A percentile compares a stretch with the other conserved stretches of the same genome.
Conservation (phyloP, 371 early-diverging fungal genomes). For the Quaeritorhiza haematococci region DNA sequence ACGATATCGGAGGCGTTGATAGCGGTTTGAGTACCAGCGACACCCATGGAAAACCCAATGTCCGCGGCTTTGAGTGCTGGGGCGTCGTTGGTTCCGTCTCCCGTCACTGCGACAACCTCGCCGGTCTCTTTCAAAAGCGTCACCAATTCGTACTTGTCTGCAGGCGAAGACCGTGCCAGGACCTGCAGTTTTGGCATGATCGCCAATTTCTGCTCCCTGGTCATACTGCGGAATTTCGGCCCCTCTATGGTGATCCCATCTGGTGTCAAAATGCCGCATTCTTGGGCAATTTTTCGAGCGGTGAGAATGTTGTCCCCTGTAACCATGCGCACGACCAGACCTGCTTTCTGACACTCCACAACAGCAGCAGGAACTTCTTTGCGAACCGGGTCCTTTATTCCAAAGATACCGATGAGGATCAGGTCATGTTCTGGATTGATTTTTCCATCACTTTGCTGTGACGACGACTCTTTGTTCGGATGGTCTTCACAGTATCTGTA, state of each 20-base stretch:
- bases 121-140: slow-evolving; percentile 76
- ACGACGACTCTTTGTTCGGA: slow-evolving; percentile 13
- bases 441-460: background rate
- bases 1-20: slow-evolving; percentile 92
- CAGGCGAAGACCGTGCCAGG: slow-evolving; percentile 87
- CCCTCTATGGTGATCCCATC: slow-evolving; percentile 81
- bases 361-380: slow-evolving; percentile 87
- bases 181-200: slow-evolving; percentile 77
- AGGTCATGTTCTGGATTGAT: slow-evolving; percentile 49
- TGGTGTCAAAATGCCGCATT: slow-evolving; percentile 82
- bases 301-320: slow-evolving; percentile 96
- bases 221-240: slow-evolving; percentile 77
- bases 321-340: slow-evolving; percentile 91
- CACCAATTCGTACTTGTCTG: slow-evolving; percentile 91
- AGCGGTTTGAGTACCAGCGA: slow-evolving; percentile 94
- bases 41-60: slow-evolving; percentile 97
- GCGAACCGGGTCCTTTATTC: slow-evolving; percentile 92
- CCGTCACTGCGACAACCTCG: slow-evolving; percentile 94
- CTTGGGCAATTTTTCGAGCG: slow-evolving; percentile 87
- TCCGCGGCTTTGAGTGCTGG: slow-evolving; percentile 95
- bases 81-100: slow-evolving; percentile 98
- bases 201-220: slow-evolving; percentile 71
- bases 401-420: slow-evolving; percentile 78
- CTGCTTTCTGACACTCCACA: slow-evolving; percentile 77
- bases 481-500: slow-evolving; percentile 32